These are phyloP conservation scores for Letharia columbiana DNA, from an alignment of 495 filamentous ascomycete species.

Conservation along the genomic window DNA sequence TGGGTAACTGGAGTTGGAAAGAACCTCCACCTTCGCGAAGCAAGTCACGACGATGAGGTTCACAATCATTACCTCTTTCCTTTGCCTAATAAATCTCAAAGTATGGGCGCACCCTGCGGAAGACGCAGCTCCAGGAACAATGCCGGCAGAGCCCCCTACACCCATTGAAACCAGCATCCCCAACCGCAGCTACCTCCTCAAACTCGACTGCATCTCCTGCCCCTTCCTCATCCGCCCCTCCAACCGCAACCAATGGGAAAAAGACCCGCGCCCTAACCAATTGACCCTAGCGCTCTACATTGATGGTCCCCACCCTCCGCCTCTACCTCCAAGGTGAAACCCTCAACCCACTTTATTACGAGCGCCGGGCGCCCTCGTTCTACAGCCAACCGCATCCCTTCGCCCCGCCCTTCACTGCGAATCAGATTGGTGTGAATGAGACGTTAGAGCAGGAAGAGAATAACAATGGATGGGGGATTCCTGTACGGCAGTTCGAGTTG, in stretches of 20 bases:
- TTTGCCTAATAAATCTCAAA: neutral
- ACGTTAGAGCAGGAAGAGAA: neutral
- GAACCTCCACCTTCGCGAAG: neutral
- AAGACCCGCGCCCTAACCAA: neutral
- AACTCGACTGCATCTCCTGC: constrained; percentile 5
- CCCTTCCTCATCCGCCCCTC: neutral
- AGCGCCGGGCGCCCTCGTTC: neutral
- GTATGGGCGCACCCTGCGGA: neutral
- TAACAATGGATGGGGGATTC: neutral
- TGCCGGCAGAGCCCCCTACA: neutral
- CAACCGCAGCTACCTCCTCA: neutral
- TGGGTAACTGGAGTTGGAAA: neutral
- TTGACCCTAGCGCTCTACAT: neutral
- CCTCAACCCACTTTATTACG: neutral
- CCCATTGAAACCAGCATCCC: neutral
- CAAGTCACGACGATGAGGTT: neutral
- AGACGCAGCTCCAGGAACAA: neutral
- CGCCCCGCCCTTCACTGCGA: neutral
- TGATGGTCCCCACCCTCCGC: neutral
- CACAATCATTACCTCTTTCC: neutral
- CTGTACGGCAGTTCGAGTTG: neutral
- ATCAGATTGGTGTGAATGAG: neutral
- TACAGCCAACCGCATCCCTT: neutral
- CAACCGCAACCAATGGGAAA: neutral
- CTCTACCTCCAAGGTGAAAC: neutral